phyloP scores from a whole-genome alignment of 2,329 filamentous ascomycete species.

The Apiospora pterosperma region DNA sequence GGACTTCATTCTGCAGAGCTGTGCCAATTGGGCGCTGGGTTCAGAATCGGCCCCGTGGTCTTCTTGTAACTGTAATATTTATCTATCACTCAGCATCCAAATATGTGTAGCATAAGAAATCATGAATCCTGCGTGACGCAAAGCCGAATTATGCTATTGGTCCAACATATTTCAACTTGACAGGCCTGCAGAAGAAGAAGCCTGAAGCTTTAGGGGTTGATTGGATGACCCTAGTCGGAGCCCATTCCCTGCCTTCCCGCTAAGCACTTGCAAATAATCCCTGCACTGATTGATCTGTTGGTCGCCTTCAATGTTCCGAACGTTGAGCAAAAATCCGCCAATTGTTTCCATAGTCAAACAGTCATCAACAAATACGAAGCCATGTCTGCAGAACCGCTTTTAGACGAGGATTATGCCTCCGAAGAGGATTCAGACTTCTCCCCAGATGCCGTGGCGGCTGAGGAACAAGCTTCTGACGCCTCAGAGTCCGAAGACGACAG shows the following conservation, averaged over 20 bases:
- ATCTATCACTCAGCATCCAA: not conserved
- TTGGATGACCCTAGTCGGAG: not conserved
- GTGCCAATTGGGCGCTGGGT: not conserved
- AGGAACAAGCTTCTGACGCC: slow-evolving; percentile 40
- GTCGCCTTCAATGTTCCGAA: not conserved
- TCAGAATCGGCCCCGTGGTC: not conserved
- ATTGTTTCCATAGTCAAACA: not conserved
- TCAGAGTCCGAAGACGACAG: slow-evolving; percentile 46
- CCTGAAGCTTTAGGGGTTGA: not conserved
- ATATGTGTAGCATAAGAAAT: no score
- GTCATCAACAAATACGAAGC: slow-evolving; percentile 9
- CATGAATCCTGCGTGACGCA: no score
- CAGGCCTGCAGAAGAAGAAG: not conserved
- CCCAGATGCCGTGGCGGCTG: slow-evolving; percentile 49
- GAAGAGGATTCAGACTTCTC: slow-evolving; percentile 74
- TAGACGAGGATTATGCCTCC: slow-evolving; percentile 58
- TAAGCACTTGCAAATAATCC: not conserved
- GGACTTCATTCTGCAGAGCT: not conserved
- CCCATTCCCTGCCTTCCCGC: not conserved
- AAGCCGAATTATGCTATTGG: not conserved
- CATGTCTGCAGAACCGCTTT: slow-evolving; percentile 41
- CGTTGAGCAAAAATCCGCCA: not conserved
- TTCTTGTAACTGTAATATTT: not conserved
- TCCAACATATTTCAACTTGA: not conserved
- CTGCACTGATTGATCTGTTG: not conserved